Conservation (phyloP, 805 yeast genomes). For the Kodamaea leandrae region DNA sequence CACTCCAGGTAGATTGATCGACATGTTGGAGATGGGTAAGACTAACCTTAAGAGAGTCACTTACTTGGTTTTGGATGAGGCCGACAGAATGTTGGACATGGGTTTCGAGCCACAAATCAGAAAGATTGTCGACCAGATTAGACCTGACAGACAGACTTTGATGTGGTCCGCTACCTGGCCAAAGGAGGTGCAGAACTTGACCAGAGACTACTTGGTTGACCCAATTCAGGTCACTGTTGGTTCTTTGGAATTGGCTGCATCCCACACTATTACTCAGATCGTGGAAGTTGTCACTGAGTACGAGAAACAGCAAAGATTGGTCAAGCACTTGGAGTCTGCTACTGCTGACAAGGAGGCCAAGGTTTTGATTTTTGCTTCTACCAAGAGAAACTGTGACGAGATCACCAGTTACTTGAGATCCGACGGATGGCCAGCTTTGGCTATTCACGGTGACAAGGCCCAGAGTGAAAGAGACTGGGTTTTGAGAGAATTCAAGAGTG, state of each 20-base stretch:
- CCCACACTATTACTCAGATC: conserved; percentile 91
- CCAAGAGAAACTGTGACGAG: conserved; percentile 97
- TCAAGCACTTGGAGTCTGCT: conserved; percentile 79
- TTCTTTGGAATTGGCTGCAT: conserved; percentile 92
- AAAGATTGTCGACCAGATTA: conserved; percentile 95
- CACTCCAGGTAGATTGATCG: conserved; percentile 98
- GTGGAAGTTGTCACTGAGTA: conserved; percentile 89
- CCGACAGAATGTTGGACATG: conserved; percentile 99
- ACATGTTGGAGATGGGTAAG: conserved; percentile 92
- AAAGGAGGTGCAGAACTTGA: conserved; percentile 90
- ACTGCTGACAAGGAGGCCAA: conserved; percentile 70
- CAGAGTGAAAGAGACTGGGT: conserved; percentile 99
- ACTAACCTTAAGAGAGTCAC: conserved; percentile 96
- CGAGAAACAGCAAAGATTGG: conserved; percentile 90
- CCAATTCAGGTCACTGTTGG: conserved; percentile 97
- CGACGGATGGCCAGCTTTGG: conserved; percentile 98
- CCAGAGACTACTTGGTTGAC: conserved; percentile 86
- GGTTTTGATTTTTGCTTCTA: conserved; percentile 87
- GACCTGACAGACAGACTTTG: conserved; percentile 98
- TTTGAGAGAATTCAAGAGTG: conserved; percentile 83
- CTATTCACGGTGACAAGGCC: conserved; percentile 97
- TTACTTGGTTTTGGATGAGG: conserved; percentile 96
- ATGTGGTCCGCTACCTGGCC: conserved; percentile 99
- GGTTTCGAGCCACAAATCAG: conserved; percentile 99
- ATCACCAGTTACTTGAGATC: conserved; percentile 86